Conservation (phyloP, 1,284 basidiomycete genomes). For the Cutaneotrichosporon cutaneum region DNA sequence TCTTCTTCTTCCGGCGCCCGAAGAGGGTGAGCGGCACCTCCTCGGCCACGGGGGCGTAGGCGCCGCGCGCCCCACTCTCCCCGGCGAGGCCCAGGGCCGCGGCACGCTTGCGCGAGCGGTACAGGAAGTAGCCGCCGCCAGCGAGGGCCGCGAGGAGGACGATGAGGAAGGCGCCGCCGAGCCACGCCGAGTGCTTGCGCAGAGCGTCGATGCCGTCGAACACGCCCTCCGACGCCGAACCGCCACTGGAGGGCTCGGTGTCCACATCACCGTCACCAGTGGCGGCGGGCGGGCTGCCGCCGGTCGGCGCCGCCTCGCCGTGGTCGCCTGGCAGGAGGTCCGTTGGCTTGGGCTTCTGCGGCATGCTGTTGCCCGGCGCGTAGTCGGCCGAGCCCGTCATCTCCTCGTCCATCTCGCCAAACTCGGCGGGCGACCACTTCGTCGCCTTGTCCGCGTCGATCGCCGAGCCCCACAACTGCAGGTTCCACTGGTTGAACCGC, state of each 20-base stretch:
- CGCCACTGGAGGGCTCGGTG: conserved; percentile 24
- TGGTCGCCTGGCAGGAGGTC: conserved; percentile 83
- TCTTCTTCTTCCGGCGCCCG: conserved; percentile 51
- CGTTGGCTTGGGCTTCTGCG: conserved; percentile 79
- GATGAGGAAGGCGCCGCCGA: conserved; percentile 75
- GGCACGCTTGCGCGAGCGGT: conserved; percentile 60
- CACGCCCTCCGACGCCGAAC: conserved; percentile 70
- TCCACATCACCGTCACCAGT: conserved; percentile 26
- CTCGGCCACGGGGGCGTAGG: conserved; percentile 68
- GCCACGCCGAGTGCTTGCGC: conserved; percentile 75
- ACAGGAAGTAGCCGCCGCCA: conserved; percentile 61
- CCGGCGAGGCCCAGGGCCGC: conserved; percentile 38
- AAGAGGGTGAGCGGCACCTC: conserved; percentile 72
- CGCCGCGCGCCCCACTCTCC: conserved; percentile 57
- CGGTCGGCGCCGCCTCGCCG: conserved; percentile 51
- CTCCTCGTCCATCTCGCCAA: conserved; percentile 51
- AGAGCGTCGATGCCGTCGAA: conserved; percentile 78
- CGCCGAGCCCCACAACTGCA: conserved; percentile 90
- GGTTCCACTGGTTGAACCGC: conserved; percentile 84
- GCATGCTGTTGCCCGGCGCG: conserved; percentile 41
- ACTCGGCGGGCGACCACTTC: conserved; percentile 58
- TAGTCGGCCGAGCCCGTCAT: conserved; percentile 38
- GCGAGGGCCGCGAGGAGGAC: conserved; percentile 61
- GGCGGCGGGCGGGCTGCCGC: background rate
- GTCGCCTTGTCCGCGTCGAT: conserved; percentile 69